These are phyloP conservation scores for Dendrobium nobile DNA, from an alignment of 106 monocot species.

Conservation along the genomic window DNA sequence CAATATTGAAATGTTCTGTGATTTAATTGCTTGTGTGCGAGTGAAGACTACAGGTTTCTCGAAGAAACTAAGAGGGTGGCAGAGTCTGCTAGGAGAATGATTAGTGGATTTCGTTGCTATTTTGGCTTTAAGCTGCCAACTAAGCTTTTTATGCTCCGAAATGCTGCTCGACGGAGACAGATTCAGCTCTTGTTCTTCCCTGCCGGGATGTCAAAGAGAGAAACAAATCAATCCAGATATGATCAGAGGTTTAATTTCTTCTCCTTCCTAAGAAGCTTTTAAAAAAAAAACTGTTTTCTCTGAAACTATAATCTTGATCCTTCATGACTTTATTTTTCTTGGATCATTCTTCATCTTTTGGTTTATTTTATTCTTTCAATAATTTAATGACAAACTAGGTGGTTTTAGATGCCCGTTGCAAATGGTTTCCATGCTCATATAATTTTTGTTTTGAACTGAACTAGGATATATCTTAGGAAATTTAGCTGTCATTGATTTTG, in stretches of 20 bases:
- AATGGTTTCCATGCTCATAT: not conserved
- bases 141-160: constrained; percentile 32
- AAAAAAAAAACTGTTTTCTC: not conserved
- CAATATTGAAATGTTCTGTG: not conserved
- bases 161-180: constrained; percentile 39
- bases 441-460: not conserved
- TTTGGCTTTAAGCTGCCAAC: constrained; percentile 26
- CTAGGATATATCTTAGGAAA: not conserved
- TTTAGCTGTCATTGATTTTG: not conserved
- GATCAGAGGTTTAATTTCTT: constrained; percentile 37
- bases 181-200: constrained; percentile 41
- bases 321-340: not conserved
- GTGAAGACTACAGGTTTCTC: constrained; percentile 70
- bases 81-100: constrained; percentile 52
- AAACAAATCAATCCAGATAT: constrained; percentile 51
- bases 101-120: constrained; percentile 17
- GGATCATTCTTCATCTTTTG: not conserved
- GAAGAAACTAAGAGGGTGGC: constrained; percentile 70
- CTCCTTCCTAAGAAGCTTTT: not conserved
- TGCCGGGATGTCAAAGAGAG: constrained; percentile 63
- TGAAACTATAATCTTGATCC: not conserved
- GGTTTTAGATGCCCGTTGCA: not conserved
- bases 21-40: not conserved
- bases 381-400: not conserved
- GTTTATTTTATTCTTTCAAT: not conserved